Evolutionary conservation across 306 rosid species (phyloP).

Genomic region (Trichosanthes cucumerina): DNA sequence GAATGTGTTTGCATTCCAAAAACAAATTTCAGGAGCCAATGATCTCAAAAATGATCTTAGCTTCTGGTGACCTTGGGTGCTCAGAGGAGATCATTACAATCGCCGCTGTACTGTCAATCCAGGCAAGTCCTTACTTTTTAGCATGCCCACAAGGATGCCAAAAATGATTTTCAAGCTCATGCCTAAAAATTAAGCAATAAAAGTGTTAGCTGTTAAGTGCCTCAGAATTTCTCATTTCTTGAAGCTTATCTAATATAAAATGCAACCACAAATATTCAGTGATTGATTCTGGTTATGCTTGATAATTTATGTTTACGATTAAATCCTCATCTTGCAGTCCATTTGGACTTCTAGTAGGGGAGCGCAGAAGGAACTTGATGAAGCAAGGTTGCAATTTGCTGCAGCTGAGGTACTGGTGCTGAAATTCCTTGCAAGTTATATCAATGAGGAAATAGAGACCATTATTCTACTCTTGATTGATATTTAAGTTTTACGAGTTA

Average conservation of each 20-base stretch:
- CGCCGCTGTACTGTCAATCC: conserved; percentile 82
- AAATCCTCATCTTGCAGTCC: conserved; percentile 44
- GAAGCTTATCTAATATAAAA: not conserved
- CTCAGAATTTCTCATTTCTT: not conserved
- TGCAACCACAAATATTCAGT: not conserved
- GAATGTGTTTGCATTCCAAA: not conserved
- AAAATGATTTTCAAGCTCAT: not conserved
- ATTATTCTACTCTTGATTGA: not conserved
- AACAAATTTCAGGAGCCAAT: conserved; percentile 62
- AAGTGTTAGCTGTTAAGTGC: not conserved
- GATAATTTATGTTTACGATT: conserved; percentile 8
- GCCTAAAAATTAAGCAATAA: not conserved
- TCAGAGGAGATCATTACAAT: conserved; percentile 86
- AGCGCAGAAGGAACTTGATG: conserved; percentile 77
- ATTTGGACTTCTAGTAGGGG: conserved; percentile 87
- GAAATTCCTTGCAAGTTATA: not conserved
- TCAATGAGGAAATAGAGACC: not conserved
- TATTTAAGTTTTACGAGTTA: not conserved
- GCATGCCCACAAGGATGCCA: not conserved
- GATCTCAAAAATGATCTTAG: conserved; percentile 89
- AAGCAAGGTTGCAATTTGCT: conserved; percentile 88
- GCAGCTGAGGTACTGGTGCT: conserved; percentile 66
- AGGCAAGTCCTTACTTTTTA: conserved; percentile 35
- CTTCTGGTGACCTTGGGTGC: conserved; percentile 74
- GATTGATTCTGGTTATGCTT: not conserved